Evolutionary conservation across 345 rosid genomes (phyloP).

Genomic region (Lagerstroemia speciosa): DNA sequence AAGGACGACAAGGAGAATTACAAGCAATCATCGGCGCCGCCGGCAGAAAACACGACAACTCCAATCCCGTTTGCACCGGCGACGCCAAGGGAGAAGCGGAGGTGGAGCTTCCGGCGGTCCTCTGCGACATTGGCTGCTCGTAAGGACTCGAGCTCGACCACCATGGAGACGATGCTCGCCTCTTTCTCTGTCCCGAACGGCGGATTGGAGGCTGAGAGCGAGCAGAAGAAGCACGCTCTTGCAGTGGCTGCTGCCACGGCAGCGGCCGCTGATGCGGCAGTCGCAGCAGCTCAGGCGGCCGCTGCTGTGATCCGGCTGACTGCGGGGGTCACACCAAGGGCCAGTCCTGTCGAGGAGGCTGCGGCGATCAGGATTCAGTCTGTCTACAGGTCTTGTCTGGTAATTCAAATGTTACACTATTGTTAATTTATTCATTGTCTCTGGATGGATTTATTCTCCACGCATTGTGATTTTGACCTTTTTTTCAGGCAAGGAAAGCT

Average conservation of each 20-base stretch:
- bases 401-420: too few relatives aligned
- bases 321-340: conserved; percentile 18
- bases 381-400: conserved; percentile 71
- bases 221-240: conserved; percentile 38
- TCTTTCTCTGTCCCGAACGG: conserved; percentile 12
- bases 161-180: conserved; percentile 17
- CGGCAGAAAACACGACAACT: conserved; percentile 29
- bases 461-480: not conserved
- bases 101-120: conserved; percentile 91
- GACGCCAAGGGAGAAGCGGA: conserved; percentile 67
- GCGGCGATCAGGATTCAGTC: conserved; percentile 74
- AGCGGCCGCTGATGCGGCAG: conserved; percentile 36
- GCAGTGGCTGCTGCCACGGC: conserved; percentile 34
- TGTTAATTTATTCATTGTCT: too few relatives aligned
- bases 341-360: conserved; percentile 36
- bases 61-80: conserved; percentile 34
- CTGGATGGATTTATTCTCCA: too few relatives aligned
- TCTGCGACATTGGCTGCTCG: conserved; percentile 42
- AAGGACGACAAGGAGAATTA: too few relatives aligned
- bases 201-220: conserved; percentile 23
- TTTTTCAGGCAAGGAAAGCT: conserved; percentile 81
- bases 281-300: conserved; percentile 44
- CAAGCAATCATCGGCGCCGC: conserved; percentile 13
- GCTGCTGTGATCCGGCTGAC: conserved; percentile 41
- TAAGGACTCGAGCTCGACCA: conserved; percentile 22